A percentile compares a stretch with the other conserved stretches of the same genome.
These are phyloP conservation scores for Rhynchosporium graminicola DNA, from an alignment of 2,329 filamentous ascomycete species.

Conservation along the genomic window DNA sequence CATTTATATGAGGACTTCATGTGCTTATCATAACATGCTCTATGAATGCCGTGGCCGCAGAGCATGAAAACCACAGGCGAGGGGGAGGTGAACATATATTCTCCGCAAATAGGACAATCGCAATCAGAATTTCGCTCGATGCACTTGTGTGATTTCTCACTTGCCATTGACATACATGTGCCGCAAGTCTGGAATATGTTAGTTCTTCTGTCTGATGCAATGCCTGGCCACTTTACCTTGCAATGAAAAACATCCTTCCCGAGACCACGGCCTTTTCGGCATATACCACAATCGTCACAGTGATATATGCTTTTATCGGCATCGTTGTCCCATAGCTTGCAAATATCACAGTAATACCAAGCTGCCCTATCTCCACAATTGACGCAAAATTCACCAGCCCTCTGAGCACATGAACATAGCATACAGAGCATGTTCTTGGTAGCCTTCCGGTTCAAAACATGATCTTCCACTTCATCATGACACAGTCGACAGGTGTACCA, in stretches of 20 bases:
- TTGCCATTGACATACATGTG: constrained; percentile 89
- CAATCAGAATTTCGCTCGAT: constrained; percentile 94
- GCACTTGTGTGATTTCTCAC: constrained; percentile 83
- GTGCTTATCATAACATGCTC: constrained; percentile 83
- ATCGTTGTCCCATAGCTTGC: constrained; percentile 97
- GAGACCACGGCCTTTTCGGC: constrained; percentile 82
- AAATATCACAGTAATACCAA: constrained; percentile 90
- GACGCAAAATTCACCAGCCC: constrained; percentile 74
- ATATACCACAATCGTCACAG: constrained; percentile 94
- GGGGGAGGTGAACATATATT: constrained; percentile 93
- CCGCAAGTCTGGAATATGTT: constrained; percentile 68
- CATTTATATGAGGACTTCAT: constrained; percentile 93
- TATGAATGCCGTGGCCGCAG: constrained; percentile 95
- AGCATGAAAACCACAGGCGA: constrained; percentile 89
- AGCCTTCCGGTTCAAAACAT: constrained; percentile 75
- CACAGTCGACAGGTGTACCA: constrained; percentile 98
- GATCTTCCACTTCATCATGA: constrained; percentile 81
- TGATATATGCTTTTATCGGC: constrained; percentile 91
- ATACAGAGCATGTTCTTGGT: constrained; percentile 98
- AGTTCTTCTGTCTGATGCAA: neutral
- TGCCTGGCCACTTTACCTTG: constrained; percentile 63
- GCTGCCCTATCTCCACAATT: constrained; percentile 77
- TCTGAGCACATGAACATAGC: constrained; percentile 85
- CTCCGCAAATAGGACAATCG: constrained; percentile 94
- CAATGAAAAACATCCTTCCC: constrained; percentile 98